Base-by-base conservation (phyloP, 768 basidiomycete genomes). In the Mycena leptocephala region DNA sequence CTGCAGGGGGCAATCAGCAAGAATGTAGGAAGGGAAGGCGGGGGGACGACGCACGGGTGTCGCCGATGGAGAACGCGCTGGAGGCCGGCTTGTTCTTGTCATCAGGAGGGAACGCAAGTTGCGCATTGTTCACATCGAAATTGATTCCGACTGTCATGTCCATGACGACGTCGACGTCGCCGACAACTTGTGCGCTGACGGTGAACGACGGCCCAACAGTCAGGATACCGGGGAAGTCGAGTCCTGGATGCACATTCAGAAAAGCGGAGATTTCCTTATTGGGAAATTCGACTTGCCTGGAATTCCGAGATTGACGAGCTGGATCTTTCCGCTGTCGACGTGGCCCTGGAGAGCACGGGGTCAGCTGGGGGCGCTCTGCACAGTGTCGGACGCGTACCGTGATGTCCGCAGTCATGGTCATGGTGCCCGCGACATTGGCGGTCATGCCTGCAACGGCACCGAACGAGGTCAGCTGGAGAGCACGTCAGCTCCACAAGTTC, bases 221-320 rank as follows among this genome's bases (percentile, higher is more conserved):
- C 30, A 92, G 74, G 62, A 92, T 84, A 1, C 90, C 89, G 48
- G 90, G 88, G 80, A 91, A 86, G 78, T 88, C 86, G n/a, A 91
- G 84, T 20, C 69, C 67, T 66, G 24, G 24, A 30, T 18, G 5
- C 9, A 41, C 1, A 14, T 20, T 32, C 28, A 35, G 24, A 53
- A 35, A n/a, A 30, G 24, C 22, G n/a, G n/a, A 22, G 10, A 37
- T 13, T 37, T 13, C 22, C 2, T 7, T 6, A 35, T 10, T 24
- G 35, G 20, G 30, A 26, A 7, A 46, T 14, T 3, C 9, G 9
- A 37, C 33, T 4, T 66, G 11, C 88, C 90, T 1, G 89, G 89
- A 68, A 91, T 82, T 5, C 88, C 88, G 43, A 86, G 77, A 61
- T 85, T 80, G 58, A 88, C 85, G 20, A 91, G 79, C 22, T 81